A percentile compares a stretch with the other conserved stretches of the same genome.
Conservation (phyloP, 371 early-diverging fungal genomes). For the Mucor velutinosus region DNA sequence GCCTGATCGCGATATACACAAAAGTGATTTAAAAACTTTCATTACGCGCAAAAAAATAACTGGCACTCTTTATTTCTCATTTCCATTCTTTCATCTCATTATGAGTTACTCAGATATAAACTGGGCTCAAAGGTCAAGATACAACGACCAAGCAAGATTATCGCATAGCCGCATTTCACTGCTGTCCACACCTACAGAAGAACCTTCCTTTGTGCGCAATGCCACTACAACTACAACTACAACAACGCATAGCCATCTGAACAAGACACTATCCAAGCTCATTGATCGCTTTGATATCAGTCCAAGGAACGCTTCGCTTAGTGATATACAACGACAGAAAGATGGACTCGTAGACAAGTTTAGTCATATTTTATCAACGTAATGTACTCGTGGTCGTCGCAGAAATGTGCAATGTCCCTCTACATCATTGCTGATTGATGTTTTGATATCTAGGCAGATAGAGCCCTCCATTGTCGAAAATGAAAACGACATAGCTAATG, state of each 20-base stretch:
- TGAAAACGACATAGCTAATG: conserved; percentile 63
- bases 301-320: neutral
- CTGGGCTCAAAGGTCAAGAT: conserved; percentile 11
- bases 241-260: neutral
- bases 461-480: conserved; percentile 60
- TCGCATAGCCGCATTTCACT: conserved; percentile 1
- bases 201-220: neutral
- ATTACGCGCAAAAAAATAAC: neutral
- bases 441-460: conserved; percentile 18
- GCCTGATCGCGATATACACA: neutral
- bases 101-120: conserved; percentile 14
- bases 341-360: conserved; percentile 2
- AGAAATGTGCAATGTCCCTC: neutral
- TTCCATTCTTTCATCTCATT: neutral
- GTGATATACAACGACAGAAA: conserved; percentile 8
- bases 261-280: conserved; percentile 23
- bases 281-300: conserved; percentile 16
- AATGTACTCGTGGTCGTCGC: neutral
- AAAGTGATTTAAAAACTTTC: neutral
- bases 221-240: neutral
- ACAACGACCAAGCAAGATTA: neutral
- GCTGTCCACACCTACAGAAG: neutral
- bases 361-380: conserved; percentile 2
- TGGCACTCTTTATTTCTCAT: neutral
- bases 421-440: neutral